Evolutionary conservation across 139 green algal genomes (phyloP), one percentile per base, ranked within the genome.

Genomic region (Coelastrella sp.): DNA sequence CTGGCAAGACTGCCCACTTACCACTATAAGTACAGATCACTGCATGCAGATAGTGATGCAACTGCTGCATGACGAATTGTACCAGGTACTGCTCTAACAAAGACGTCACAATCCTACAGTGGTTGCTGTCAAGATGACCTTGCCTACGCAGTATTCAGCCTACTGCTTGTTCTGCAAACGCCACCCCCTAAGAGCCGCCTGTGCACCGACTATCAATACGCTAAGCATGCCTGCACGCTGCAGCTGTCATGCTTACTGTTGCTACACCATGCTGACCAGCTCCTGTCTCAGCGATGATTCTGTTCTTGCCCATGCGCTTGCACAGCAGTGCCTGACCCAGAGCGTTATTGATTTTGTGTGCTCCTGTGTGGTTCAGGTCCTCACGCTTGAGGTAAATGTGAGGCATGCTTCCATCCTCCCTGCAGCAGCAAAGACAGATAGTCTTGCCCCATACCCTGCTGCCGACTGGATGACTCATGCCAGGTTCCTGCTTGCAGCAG

Each of bases 291-390:
- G 98, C 98, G 81, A 99, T 99, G 92, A 99, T 99, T 88, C 98
- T 96, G 91, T 98, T 93, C 95, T 99, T 99, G 82, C 95, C 95
- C 95, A 99, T 97, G 56, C 96, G 95, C 90, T 97, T 96, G 95
- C 96, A 98, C 83, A 99, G 94, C 86, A 99, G 90, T 16, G 95
- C 97, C 94, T 99, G 98, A 0, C 98, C 98, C 10, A 99, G 93
- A 3, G 97, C 98, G 93, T 99, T 99, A 95, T 99, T 99, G 94
- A 99, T 99, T 94, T 99, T 99, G 93, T 99, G 98, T 3, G 98
- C 98, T 32, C 98, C 98, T 0, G 98, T 99, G 96, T 99, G 98
- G 93, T 99, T 99, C 22, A 99, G 93, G 90, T 99, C 98, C 94
- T 99, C 98, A 2, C 98, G 94, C 94, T 99, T 99, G 4, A 99